These are phyloP conservation scores for Colletotrichum spinosum DNA, from an alignment of 2,329 filamentous ascomycete genomes.

Conservation along the genomic window DNA sequence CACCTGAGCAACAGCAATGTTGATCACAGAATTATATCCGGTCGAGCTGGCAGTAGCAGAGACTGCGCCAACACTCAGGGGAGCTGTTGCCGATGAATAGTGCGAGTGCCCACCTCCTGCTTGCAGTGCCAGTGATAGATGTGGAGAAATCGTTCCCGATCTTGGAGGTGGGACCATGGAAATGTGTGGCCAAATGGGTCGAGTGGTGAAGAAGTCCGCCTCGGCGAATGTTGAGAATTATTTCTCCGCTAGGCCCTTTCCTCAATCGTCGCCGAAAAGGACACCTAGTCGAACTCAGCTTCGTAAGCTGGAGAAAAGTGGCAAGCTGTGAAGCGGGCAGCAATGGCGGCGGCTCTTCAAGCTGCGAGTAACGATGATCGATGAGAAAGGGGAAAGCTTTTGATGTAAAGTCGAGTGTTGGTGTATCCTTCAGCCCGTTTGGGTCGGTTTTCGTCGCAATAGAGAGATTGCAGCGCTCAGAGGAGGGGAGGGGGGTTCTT, in stretches of 20 bases:
- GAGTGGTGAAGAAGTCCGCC: slow-evolving; percentile 34
- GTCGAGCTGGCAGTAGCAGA: slow-evolving; percentile 72
- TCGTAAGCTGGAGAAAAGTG: no score
- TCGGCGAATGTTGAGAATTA: background rate
- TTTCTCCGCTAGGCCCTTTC: slow-evolving; percentile 18
- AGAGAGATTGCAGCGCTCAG: slow-evolving; percentile 12
- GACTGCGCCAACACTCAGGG: slow-evolving; percentile 70
- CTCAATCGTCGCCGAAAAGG: slow-evolving; percentile 4
- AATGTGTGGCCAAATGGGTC: slow-evolving; percentile 25
- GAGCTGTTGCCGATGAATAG: slow-evolving; percentile 67
- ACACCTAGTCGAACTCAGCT: no score
- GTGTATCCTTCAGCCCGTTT: no score
- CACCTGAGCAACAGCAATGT: slow-evolving; percentile 95
- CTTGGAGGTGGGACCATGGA: slow-evolving; percentile 70
- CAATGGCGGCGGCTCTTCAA: no score
- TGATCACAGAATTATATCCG: slow-evolving; percentile 78
- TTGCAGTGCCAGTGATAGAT: slow-evolving; percentile 68
- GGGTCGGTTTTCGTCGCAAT: no score
- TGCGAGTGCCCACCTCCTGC: slow-evolving; percentile 67
- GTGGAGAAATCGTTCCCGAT: slow-evolving; percentile 74
- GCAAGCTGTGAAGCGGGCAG: no score
- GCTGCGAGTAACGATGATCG: no score
- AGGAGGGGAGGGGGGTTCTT: slow-evolving; percentile 23
- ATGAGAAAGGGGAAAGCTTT: no score
- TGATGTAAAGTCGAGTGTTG: no score